Conservation (phyloP, 2,329 filamentous ascomycete species). For the Taxawa tesnikishii region DNA sequence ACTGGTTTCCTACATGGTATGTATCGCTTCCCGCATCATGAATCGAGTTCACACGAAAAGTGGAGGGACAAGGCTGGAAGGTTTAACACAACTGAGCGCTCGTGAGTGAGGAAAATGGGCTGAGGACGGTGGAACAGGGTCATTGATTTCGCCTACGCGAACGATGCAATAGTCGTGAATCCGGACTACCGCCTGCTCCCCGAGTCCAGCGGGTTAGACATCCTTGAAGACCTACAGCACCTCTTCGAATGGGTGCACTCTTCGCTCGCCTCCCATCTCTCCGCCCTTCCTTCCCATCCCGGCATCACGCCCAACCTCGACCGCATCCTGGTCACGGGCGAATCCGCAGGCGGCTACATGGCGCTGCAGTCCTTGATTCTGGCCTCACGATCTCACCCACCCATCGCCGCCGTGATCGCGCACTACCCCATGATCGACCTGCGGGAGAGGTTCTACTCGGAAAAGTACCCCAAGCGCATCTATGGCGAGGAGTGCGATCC, state of each 20-base stretch:
- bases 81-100: too few species aligned
- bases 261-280: slow-evolving; percentile 1
- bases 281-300: slow-evolving; percentile 7
- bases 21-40: too few species aligned
- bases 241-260: slow-evolving; percentile 35
- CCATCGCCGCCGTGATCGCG: slow-evolving; percentile 18
- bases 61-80: too few species aligned
- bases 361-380: slow-evolving; percentile 18
- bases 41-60: too few species aligned
- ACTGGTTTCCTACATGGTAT: slow-evolving; percentile 10
- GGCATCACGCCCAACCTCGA: slow-evolving; percentile 14
- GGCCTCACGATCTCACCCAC: too few species aligned
- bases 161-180: slow-evolving; percentile 32
- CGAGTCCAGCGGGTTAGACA: slow-evolving; percentile 32
- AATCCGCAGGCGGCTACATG: slow-evolving; percentile 27
- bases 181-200: slow-evolving; percentile 42
- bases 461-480: background rate
- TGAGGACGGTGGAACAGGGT: too few species aligned
- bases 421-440: slow-evolving; percentile 22
- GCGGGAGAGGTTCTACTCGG: background rate
- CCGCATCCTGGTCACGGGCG: slow-evolving; percentile 19
- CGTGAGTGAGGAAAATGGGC: too few species aligned
- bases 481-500: background rate
- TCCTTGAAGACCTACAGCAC: slow-evolving; percentile 34
- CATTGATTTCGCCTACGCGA: slow-evolving; percentile 25